phyloP scores from a whole-genome alignment of 176 grass and related monocot genomes.

The Urochloa ruziziensis region DNA sequence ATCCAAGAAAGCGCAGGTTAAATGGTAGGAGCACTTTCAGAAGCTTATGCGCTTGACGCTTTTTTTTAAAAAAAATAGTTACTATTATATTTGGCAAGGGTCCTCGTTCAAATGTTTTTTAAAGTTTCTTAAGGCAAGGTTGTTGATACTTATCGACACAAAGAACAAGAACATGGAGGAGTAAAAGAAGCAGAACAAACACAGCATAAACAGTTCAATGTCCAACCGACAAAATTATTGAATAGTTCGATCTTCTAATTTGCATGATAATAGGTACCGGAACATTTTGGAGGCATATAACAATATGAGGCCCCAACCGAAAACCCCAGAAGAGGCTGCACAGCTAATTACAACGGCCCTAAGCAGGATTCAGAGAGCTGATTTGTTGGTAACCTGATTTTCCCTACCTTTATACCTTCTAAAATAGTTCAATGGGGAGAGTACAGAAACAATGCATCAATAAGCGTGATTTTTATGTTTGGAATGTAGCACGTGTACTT shows the following conservation, averaged over 20 bases:
- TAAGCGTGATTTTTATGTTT: background rate
- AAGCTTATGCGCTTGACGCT: background rate
- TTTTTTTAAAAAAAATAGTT: background rate
- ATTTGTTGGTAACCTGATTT: conserved; percentile 31
- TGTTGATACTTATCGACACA: background rate
- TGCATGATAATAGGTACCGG: conserved; percentile 34
- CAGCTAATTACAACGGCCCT: conserved; percentile 36
- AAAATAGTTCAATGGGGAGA: background rate
- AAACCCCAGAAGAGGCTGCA: conserved; percentile 42
- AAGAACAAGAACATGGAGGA: background rate
- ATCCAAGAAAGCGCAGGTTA: conserved; percentile 23
- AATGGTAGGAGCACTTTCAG: conserved; percentile 25
- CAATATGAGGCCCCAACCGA: conserved; percentile 23
- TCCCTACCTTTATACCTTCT: background rate
- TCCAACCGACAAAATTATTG: background rate
- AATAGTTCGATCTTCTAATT: conserved; percentile 5
- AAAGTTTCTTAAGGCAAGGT: background rate
- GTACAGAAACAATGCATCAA: background rate
- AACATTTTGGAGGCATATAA: conserved; percentile 55
- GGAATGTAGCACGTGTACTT: background rate
- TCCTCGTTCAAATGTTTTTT: background rate
- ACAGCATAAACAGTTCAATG: conserved; percentile 1
- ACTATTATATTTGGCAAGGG: too few relatives aligned
- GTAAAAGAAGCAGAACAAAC: background rate
- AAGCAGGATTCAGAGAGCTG: conserved; percentile 31